Base-by-base conservation (phyloP, 169 alveolate species). In the Blepharisma undulans region DNA sequence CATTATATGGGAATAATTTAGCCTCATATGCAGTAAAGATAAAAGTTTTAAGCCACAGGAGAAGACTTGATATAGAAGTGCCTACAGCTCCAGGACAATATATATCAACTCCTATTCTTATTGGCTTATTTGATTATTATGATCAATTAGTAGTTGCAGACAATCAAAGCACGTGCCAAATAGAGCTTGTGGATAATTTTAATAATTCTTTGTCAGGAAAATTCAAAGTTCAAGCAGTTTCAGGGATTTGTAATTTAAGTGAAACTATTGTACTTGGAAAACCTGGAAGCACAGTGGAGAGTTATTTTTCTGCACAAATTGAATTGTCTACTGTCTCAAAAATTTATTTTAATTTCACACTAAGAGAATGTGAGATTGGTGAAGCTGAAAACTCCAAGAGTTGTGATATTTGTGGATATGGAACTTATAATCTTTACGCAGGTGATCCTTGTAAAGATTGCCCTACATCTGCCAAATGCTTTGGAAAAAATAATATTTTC, bases 401-500 rank as follows among this genome's bases (percentile, higher is more conserved):
- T 25, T 80, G 88, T 33, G 33, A 18, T 18, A 72, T 25, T 10
- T 80, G 88, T 22, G 25, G 16, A 10, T 27, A 33, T 18, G 88
- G 88, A 80, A 16, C 14, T 12, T 80, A 80, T 22, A 25, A 14
- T 22, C 72, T 80, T 12, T 18, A 33, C 74, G 74, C 88, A 18
- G 14, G 16, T 14, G 74, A 27, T 25, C 88, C 88, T 80, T 94
- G 97, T 60, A 12, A 21, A 48, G 76, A 12, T 4, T 94, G 97
- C 76, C 96, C 92, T 21, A 72, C 93, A n/a, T 92, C 78, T 22
- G 94, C 95, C 33, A 25, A 74, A 48, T 94, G 96, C 77, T 84
- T 59, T 25, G 96, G 96, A 22, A 95, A 95, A 4, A 71, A 91
- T 0, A 59, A 34, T 16, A 93, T 94, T 72, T 86, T 86, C 30